Base-by-base conservation (phyloP, 352 stramenopile species). In the Pythium sukuiense region DNA sequence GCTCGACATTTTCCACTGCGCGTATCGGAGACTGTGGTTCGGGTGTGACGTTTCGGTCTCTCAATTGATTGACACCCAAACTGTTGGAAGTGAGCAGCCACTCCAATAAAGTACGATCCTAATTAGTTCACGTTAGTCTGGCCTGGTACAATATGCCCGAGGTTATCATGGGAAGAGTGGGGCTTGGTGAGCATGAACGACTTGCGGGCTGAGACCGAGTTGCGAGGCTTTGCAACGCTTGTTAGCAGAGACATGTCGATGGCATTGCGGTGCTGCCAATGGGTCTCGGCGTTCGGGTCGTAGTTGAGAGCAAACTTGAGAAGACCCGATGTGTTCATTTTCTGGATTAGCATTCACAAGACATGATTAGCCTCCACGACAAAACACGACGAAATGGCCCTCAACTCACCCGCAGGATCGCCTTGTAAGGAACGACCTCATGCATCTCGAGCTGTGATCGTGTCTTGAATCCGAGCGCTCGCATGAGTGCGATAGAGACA, bases 281-380 rank as follows among this genome's bases (percentile, higher is more conserved):
- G 80, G 27, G 88, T 61, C 53, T 88, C 77, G 0, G 85, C 79
- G 30, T 87, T 79, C 30, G 72, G 67, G 60, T 89, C 82, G 55
- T 81, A 93, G 53, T 93, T 93, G 39, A 90, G 72, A 13, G 78
- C 76, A 65, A 90, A 89, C 72, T 93, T 93, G 78, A 93, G 87
- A 39, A 93, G 64, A 8, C 80, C 81, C 26, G 67, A 70, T 6
- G 73, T 74, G 68, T 91, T 93, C 72, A 93, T 82, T 76, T 77
- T 80, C 84, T 93, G 43, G 11, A 13, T 13, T 46, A 56, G 13
- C 52, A 16, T 9, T 4, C 20, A 24, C 20, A 24, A 24, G 20
- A 50, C 26, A 41, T 62, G 56, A 68, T 50, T 59, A 57, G 55
- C 29, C 18, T 49, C 13, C 46, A 41, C 3, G 20, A 6, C 37